A percentile compares a stretch with the other conserved stretches of the same genome.
These are phyloP conservation scores for Penicilliopsis zonata DNA, from an alignment of 495 filamentous ascomycete species.

Conservation along the genomic window DNA sequence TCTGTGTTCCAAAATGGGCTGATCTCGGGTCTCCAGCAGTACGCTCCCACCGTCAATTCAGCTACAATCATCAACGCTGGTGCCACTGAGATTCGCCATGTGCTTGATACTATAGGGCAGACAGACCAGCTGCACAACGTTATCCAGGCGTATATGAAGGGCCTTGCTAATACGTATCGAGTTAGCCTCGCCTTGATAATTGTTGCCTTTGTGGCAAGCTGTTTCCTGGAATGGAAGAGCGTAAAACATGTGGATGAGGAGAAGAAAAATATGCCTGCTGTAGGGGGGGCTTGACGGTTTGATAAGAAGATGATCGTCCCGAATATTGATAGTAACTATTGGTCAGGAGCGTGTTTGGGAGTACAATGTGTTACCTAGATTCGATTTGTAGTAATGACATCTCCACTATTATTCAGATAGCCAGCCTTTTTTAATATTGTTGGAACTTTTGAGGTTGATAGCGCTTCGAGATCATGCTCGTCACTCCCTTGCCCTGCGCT, in stretches of 20 bases:
- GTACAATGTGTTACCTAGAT: no score
- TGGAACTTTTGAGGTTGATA: no score
- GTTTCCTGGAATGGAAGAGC: constrained; percentile 38
- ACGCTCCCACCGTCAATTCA: constrained; percentile 33
- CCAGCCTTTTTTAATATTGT: no score
- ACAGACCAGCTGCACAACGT: constrained; percentile 14
- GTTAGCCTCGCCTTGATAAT: constrained; percentile 21
- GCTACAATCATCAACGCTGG: constrained; percentile 39
- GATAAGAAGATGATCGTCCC: no score
- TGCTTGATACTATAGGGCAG: constrained; percentile 22
- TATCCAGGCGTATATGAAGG: constrained; percentile 17
- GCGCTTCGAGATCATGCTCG: no score
- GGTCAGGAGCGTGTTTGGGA: no score
- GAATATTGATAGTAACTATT: no score
- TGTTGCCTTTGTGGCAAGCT: constrained; percentile 22
- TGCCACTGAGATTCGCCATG: constrained; percentile 40
- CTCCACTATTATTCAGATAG: no score
- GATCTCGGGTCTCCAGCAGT: constrained; percentile 25
- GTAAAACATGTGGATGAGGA: constrained; percentile 24
- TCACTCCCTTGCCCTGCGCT: no score
- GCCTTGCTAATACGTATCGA: constrained; percentile 14
- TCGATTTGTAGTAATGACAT: no score
- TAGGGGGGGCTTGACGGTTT: neutral
- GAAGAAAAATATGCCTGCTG: neutral
- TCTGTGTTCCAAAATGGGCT: constrained; percentile 51